Conservation (phyloP, 2,329 filamentous ascomycete genomes). For the Sporothrix pseudoabietina region DNA sequence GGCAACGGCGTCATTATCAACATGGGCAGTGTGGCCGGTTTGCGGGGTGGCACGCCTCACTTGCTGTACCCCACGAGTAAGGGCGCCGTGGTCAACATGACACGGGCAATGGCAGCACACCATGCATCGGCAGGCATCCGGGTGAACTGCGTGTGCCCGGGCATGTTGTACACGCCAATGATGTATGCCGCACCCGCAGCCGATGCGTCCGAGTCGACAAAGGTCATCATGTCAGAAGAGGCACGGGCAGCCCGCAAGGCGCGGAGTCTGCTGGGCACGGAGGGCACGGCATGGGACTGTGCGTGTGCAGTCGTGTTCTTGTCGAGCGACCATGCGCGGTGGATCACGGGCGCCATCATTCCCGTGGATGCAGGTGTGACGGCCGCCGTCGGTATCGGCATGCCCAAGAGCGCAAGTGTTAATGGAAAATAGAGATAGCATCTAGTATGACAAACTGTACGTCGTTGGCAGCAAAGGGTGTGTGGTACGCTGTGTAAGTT, state of each 20-base stretch:
- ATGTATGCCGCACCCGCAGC: slow-evolving; percentile 37
- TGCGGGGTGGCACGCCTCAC: slow-evolving; percentile 50
- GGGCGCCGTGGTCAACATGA: slow-evolving; percentile 55
- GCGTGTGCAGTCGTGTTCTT: slow-evolving; percentile 30
- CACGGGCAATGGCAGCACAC: slow-evolving; percentile 54
- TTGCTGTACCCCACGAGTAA: slow-evolving; percentile 53
- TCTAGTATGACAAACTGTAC: not conserved
- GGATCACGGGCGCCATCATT: slow-evolving; percentile 30
- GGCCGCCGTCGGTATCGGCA: slow-evolving; percentile 26
- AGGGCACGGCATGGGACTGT: slow-evolving; percentile 31
- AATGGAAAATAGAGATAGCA: not conserved
- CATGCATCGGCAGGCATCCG: slow-evolving; percentile 50
- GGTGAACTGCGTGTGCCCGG: slow-evolving; percentile 54
- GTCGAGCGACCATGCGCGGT: slow-evolving; percentile 30
- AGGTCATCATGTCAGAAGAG: slow-evolving; percentile 27
- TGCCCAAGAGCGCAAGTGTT: slow-evolving; percentile 28
- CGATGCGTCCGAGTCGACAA: not conserved
- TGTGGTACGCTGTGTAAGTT: not conserved
- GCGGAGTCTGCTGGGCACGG: slow-evolving; percentile 30
- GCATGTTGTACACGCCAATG: slow-evolving; percentile 54
- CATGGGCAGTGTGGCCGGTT: slow-evolving; percentile 62
- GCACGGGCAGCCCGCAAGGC: slow-evolving; percentile 24
- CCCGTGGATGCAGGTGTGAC: slow-evolving; percentile 29
- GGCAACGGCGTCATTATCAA: slow-evolving; percentile 57
- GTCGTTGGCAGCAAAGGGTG: not conserved